Conservation (phyloP, 495 filamentous ascomycete genomes). For the Penicillium bovifimosum region DNA sequence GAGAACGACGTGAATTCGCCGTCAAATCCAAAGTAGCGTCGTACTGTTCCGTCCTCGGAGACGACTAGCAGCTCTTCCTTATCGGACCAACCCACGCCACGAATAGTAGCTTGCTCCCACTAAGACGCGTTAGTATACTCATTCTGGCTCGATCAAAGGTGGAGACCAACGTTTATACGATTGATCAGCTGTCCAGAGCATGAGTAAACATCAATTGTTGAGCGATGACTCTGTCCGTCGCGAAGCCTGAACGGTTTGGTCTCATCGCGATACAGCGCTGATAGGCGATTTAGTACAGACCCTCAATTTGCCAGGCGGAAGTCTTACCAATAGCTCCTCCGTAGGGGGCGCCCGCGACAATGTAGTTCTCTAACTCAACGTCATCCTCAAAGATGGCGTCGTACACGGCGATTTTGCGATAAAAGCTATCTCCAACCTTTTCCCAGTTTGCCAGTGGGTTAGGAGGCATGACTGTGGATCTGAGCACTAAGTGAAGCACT, state of each 20-base stretch:
- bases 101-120: conserved; percentile 90
- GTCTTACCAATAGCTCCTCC: conserved; percentile 82
- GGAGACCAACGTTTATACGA: conserved; percentile 54
- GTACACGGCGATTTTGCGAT: conserved; percentile 89
- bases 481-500: conserved; percentile 10
- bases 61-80: conserved; percentile 90
- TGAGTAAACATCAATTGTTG: conserved; percentile 91
- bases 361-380: conserved; percentile 90
- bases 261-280: conserved; percentile 87
- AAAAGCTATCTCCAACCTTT: conserved; percentile 83
- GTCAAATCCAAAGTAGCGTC: conserved; percentile 87
- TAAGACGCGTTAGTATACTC: conserved; percentile 28
- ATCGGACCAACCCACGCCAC: conserved; percentile 92
- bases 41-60: conserved; percentile 81
- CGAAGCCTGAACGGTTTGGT: conserved; percentile 72
- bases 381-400: conserved; percentile 86
- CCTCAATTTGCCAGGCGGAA: not conserved
- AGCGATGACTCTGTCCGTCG: conserved; percentile 64
- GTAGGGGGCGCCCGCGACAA: conserved; percentile 89
- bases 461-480: conserved; percentile 31
- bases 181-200: conserved; percentile 80
- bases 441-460: conserved; percentile 90
- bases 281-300: conserved; percentile 1
- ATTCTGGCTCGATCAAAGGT: not conserved
- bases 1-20: conserved; percentile 94